Evolutionary conservation across 2,329 filamentous ascomycete genomes (phyloP).

Genomic region (Aspergillus sp.): DNA sequence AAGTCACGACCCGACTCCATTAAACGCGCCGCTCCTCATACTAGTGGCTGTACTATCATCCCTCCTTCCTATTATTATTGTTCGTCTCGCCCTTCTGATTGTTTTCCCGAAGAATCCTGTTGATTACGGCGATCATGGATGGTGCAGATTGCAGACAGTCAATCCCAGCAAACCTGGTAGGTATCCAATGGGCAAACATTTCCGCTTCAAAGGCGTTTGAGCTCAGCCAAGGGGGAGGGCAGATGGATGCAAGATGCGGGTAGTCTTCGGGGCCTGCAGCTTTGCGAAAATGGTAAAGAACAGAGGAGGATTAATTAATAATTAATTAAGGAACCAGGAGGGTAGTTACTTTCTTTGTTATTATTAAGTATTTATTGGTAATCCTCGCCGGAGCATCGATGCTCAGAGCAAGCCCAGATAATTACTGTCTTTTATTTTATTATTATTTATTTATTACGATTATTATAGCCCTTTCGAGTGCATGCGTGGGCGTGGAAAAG

Average conservation of each 20-base stretch:
- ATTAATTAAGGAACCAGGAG: neutral
- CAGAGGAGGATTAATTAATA: too few relatives aligned
- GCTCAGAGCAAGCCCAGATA: neutral
- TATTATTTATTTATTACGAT: conserved; percentile 8
- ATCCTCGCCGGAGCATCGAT: conserved; percentile 8
- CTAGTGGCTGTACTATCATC: conserved; percentile 20
- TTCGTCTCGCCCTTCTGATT: conserved; percentile 11
- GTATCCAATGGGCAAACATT: conserved; percentile 8
- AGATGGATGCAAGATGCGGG: conserved; percentile 1
- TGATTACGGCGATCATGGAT: neutral
- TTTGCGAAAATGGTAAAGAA: conserved; percentile 6
- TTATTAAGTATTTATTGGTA: conserved; percentile 10
- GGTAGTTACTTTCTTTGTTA: conserved; percentile 9
- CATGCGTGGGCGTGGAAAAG: conserved; percentile 16
- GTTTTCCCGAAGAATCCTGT: conserved; percentile 14
- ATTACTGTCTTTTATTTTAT: neutral
- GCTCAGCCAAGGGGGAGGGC: neutral
- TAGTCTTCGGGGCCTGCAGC: conserved; percentile 7
- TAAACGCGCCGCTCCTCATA: conserved; percentile 11
- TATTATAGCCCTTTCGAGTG: conserved; percentile 4
- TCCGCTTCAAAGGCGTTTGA: neutral
- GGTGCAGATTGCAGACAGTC: neutral
- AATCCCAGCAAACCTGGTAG: conserved; percentile 1
- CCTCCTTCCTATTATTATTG: conserved; percentile 20
- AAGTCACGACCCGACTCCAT: conserved; percentile 10